Evolutionary conservation across 2,329 filamentous ascomycete species (phyloP).

Genomic region (Byssothecium circinans): DNA sequence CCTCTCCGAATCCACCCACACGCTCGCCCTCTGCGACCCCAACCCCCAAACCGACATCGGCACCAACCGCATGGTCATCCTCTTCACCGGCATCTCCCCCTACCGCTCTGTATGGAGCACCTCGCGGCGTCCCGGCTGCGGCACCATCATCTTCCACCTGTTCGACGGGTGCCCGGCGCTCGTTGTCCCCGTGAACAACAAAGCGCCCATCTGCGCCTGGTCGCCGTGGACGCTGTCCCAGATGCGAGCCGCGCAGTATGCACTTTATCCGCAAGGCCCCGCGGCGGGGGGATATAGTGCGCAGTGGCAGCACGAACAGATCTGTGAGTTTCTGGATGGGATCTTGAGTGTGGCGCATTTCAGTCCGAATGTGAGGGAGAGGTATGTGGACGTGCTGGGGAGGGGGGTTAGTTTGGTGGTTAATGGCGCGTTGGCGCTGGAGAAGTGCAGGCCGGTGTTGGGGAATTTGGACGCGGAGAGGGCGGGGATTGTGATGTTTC

Average conservation of each 20-base stretch:
- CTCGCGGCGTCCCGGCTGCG: conserved; percentile 42
- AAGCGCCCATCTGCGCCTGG: conserved; percentile 37
- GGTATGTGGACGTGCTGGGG: conserved; percentile 38
- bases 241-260: conserved; percentile 31
- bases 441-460: conserved; percentile 28
- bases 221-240: conserved; percentile 39
- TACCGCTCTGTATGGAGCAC: conserved; percentile 42
- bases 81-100: conserved; percentile 45
- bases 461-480: conserved; percentile 40
- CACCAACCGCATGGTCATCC: conserved; percentile 39
- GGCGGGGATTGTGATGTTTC: conserved; percentile 43
- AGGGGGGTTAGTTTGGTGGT: conserved; percentile 41
- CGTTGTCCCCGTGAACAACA: conserved; percentile 36
- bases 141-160: conserved; percentile 42
- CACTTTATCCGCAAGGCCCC: too few species aligned
- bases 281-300: conserved; percentile 22
- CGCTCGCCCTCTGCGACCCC: conserved; percentile 37
- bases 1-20: conserved; percentile 33
- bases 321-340: conserved; percentile 40
- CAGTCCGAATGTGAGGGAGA: conserved; percentile 20
- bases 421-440: conserved; percentile 39
- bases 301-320: conserved; percentile 37
- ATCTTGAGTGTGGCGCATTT: conserved; percentile 32
- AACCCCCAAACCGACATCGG: conserved; percentile 30
- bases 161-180: conserved; percentile 42